Conservation (phyloP, 2,329 filamentous ascomycete genomes). For the Emmonsiellopsis sp. region DNA sequence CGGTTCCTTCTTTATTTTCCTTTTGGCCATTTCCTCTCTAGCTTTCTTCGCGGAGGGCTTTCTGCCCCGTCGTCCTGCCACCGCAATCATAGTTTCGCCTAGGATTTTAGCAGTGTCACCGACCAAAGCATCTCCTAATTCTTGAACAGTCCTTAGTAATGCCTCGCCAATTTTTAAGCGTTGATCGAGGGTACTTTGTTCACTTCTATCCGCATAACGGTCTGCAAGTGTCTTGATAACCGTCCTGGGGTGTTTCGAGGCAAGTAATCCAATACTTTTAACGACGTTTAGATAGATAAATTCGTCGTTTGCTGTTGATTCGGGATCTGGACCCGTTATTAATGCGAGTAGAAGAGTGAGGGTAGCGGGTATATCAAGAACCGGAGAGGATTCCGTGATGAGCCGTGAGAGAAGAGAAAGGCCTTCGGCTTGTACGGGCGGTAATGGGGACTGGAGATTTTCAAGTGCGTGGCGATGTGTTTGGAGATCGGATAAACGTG, state of each 20-base stretch:
- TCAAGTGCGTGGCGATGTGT: conserved; percentile 32
- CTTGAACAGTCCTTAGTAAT: conserved; percentile 31
- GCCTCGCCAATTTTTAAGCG: conserved; percentile 34
- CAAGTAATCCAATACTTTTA: conserved; percentile 30
- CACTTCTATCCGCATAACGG: conserved; percentile 28
- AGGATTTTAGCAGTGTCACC: conserved; percentile 29
- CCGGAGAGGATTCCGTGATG: conserved; percentile 30
- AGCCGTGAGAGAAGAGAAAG: conserved; percentile 31
- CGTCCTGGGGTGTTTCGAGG: conserved; percentile 32
- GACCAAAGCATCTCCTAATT: conserved; percentile 27
- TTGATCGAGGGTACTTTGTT: conserved; percentile 29
- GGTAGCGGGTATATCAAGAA: conserved; percentile 35
- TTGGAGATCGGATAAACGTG: conserved; percentile 28
- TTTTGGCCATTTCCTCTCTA: conserved; percentile 19
- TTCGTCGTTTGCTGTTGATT: conserved; percentile 29
- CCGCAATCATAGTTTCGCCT: conserved; percentile 28
- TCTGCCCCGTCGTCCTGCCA: conserved; percentile 29
- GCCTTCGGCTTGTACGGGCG: conserved; percentile 35
- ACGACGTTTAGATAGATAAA: conserved; percentile 36
- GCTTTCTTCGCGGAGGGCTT: conserved; percentile 26
- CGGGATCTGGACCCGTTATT: conserved; percentile 24
- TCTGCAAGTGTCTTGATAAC: conserved; percentile 32
- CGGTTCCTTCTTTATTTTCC: conserved; percentile 20
- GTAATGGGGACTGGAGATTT: conserved; percentile 30
- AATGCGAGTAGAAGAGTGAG: conserved; percentile 31